Percentiles rank a stretch among this genome's conserved stretches.
Evolutionary conservation across 371 early-diverging fungal species (phyloP).

Genomic region (Zychaea mexicana): DNA sequence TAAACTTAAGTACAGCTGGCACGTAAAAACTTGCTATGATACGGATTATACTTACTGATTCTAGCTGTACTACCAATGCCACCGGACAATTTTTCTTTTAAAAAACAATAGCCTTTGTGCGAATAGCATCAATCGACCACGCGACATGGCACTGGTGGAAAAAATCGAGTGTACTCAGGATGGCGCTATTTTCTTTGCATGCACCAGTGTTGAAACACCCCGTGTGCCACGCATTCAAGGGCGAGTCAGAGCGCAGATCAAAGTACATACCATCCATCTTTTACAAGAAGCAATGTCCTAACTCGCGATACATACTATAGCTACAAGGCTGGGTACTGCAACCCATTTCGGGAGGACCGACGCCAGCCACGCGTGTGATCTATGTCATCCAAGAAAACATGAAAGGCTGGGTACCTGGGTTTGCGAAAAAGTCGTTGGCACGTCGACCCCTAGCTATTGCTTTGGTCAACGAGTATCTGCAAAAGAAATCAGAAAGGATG

Average conservation of each 20-base stretch:
- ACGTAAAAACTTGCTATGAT: too few species aligned
- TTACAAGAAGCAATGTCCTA: neutral
- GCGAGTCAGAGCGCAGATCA: conserved; percentile 57
- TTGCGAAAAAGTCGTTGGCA: conserved; percentile 65
- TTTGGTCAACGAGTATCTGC: conserved; percentile 62
- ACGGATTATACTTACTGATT: too few species aligned
- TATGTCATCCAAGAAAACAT: conserved; percentile 53
- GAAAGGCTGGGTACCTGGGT: conserved; percentile 64
- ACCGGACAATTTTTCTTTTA: neutral
- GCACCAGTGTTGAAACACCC: conserved; percentile 66
- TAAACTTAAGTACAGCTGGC: too few species aligned
- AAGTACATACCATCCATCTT: conserved; percentile 28
- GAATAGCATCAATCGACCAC: conserved; percentile 21
- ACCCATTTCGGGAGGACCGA: conserved; percentile 46
- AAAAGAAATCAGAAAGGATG: conserved; percentile 58
- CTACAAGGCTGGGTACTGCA: conserved; percentile 68
- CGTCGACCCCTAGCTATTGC: conserved; percentile 65
- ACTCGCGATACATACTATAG: conserved; percentile 6
- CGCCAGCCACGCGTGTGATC: conserved; percentile 59
- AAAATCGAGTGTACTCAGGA: conserved; percentile 49
- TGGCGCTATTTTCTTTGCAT: conserved; percentile 60
- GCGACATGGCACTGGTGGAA: conserved; percentile 48
- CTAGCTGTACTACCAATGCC: too few species aligned
- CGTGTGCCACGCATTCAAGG: conserved; percentile 61
- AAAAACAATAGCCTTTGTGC: conserved; percentile 2